Base-by-base conservation (phyloP, 371 early-diverging fungal genomes). In the Dipsacomyces acuminosporus region DNA sequence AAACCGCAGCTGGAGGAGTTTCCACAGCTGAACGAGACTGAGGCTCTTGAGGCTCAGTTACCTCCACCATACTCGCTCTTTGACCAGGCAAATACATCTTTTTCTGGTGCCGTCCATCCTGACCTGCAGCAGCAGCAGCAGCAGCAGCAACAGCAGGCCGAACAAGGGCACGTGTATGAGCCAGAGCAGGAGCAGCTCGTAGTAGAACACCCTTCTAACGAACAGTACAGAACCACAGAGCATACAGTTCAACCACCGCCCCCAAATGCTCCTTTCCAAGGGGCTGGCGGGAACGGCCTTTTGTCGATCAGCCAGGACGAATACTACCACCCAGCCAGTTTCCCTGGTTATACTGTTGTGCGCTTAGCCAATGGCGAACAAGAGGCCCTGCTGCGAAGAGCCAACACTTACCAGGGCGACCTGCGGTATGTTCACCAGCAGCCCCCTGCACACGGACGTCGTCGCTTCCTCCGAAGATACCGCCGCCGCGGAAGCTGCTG, bases 271-370 rank as follows among this genome's bases (percentile, higher is more conserved):
- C n/a, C n/a, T n/a, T n/a, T n/a, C n/a, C n/a, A n/a, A n/a, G n/a
- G n/a, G n/a, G n/a, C n/a, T n/a, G n/a, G n/a, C n/a, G n/a, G n/a
- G n/a, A 30, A 11, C 11, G 11, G 11, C 30, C 30, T 30, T 5
- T 11, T 30, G 38, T 38, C 38, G 4, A 11, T 38, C 38, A 38
- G 14, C 38, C 17, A 11, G n/a, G n/a, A 38, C 38, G 51, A 54
- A 41, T 62, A 54, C 59, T 67, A 67, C 52, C 62, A 55, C 19
- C 69, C 69, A 6, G 69, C 62, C 13, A 67, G 69, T 19, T 67
- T 67, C 22, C 69, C 69, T 13, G 69, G 69, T 9, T 67, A 62
- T 55, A 42, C 58, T 6, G 55, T 51, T 8, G 49, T 67, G 24
- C 69, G 54, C 8, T 9, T 61, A 17, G 51, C 53, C 25, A 56